Conservation (phyloP, 306 rosid species). For the Vigna nakashimae region DNA sequence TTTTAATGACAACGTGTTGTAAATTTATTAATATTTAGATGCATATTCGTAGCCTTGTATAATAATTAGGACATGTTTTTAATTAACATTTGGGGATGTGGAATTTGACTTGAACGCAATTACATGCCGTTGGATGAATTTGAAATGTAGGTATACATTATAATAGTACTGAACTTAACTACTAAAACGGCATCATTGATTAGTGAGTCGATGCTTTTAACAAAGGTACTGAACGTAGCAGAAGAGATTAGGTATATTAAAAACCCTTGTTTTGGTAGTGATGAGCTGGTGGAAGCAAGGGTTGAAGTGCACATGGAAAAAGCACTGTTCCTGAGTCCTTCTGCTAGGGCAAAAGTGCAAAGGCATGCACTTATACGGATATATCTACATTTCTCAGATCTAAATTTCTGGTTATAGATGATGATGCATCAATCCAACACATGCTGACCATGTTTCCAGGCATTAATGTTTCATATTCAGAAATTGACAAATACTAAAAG, state of each 20-base stretch:
- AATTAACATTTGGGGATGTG: neutral
- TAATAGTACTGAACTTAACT: neutral
- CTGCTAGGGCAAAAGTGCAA: conserved; percentile 15
- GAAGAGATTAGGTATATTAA: neutral
- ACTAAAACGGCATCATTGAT: conserved; percentile 26
- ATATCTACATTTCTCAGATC: neutral
- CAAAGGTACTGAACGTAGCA: neutral
- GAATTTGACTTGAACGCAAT: neutral
- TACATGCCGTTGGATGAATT: neutral
- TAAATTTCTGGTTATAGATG: neutral
- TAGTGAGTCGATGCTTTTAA: conserved; percentile 7
- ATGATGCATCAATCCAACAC: conserved; percentile 4
- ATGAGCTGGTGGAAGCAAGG: conserved; percentile 24
- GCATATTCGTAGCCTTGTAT: neutral
- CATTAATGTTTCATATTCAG: conserved; percentile 3
- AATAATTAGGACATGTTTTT: neutral
- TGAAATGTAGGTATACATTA: neutral
- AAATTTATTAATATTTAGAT: neutral
- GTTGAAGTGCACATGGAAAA: conserved; percentile 36
- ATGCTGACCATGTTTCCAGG: neutral
- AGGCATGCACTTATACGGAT: neutral
- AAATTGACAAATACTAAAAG: neutral
- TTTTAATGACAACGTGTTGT: neutral
- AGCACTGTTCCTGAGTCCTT: conserved; percentile 11
- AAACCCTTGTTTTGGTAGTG: neutral